Evolutionary conservation across 2,329 filamentous ascomycete species (phyloP).

Genomic region (Beauveria asiatica): DNA sequence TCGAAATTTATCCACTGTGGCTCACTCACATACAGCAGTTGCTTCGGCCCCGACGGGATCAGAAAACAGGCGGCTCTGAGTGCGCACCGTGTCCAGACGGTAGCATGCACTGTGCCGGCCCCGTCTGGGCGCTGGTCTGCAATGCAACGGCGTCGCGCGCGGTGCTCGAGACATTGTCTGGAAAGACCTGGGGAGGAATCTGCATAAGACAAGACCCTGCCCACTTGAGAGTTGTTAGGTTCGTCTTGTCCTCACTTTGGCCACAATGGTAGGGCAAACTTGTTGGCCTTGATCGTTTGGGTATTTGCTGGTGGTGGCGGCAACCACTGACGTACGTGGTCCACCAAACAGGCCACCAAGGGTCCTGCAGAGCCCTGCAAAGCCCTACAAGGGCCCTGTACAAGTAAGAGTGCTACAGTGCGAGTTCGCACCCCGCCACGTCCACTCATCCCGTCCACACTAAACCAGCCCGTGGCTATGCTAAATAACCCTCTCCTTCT

Average conservation of each 20-base stretch:
- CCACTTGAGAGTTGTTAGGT: background rate
- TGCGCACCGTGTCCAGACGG: background rate
- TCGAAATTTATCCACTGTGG: background rate
- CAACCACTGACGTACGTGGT: background rate
- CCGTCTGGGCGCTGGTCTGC: background rate
- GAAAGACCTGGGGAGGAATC: background rate
- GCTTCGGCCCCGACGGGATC: background rate
- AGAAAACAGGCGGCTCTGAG: background rate
- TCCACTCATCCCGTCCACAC: background rate
- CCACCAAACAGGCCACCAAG: background rate
- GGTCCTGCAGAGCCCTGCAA: no score
- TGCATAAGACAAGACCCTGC: background rate
- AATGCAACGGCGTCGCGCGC: background rate
- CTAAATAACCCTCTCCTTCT: slow-evolving; percentile 6
- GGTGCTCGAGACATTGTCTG: background rate
- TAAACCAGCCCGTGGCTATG: background rate
- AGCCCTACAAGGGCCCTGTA: background rate
- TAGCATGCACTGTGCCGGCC: background rate
- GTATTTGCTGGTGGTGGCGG: no score
- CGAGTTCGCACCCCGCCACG: background rate
- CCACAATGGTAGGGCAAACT: background rate
- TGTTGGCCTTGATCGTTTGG: background rate
- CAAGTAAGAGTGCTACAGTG: background rate
- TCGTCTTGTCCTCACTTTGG: background rate
- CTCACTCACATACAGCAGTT: background rate